A percentile compares a stretch with the other conserved stretches of the same genome.
Conservation (phyloP, 495 filamentous ascomycete species). For the Penicillium bialowiezense region DNA sequence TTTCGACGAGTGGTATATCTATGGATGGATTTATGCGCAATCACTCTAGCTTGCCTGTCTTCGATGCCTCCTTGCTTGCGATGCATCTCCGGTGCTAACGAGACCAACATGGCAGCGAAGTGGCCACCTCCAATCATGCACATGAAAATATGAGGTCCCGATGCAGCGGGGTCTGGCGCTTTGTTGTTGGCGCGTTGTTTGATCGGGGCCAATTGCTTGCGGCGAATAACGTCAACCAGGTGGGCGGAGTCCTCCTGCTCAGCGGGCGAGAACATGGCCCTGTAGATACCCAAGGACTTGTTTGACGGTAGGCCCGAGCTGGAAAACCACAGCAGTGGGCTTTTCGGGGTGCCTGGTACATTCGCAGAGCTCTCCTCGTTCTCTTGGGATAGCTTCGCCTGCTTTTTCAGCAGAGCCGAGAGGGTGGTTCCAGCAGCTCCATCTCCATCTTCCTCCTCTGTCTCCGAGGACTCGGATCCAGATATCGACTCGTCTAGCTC, state of each 20-base stretch:
- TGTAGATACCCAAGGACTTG: slow-evolving; percentile 80
- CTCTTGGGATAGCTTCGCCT: slow-evolving; percentile 64
- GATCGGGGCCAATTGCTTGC: slow-evolving; percentile 69
- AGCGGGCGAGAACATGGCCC: slow-evolving; percentile 69
- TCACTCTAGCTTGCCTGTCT: slow-evolving; percentile 76
- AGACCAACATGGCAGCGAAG: slow-evolving; percentile 94
- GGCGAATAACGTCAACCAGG: slow-evolving; percentile 63
- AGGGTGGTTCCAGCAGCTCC: slow-evolving; percentile 61
- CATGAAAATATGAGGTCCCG: slow-evolving; percentile 82
- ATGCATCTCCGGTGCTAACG: slow-evolving; percentile 73
- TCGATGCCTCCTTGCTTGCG: slow-evolving; percentile 67
- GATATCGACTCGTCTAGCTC: slow-evolving; percentile 89
- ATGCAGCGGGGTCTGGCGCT: slow-evolving; percentile 50
- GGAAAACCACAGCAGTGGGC: slow-evolving; percentile 82
- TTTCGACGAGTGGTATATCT: slow-evolving; percentile 94
- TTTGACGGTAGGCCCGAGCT: slow-evolving; percentile 71
- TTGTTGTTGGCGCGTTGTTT: slow-evolving; percentile 48
- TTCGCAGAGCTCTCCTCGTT: slow-evolving; percentile 47
- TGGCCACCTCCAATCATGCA: slow-evolving; percentile 99
- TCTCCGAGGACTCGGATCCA: slow-evolving; percentile 63
- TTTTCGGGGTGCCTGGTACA: slow-evolving; percentile 60
- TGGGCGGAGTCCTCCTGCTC: slow-evolving; percentile 63
- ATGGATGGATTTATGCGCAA: slow-evolving; percentile 97
- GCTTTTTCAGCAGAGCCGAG: slow-evolving; percentile 73
- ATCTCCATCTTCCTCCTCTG: slow-evolving; percentile 53